phyloP scores from a whole-genome alignment of 345 rosid genomes.

The Mercurialis annua region DNA sequence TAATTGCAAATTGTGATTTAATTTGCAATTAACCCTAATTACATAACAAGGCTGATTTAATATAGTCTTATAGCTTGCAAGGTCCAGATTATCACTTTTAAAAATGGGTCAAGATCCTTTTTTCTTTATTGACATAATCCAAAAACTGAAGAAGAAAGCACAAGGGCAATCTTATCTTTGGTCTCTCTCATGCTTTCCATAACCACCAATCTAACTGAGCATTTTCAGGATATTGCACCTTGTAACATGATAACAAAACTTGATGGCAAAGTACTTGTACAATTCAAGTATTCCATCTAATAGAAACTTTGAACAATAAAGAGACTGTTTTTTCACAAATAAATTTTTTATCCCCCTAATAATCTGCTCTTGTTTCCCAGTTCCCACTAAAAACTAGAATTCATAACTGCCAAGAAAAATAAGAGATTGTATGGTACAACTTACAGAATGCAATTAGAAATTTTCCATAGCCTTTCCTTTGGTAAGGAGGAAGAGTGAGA shows the following conservation, averaged over 20 bases:
- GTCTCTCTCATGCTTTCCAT: not conserved
- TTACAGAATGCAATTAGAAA: slow-evolving; percentile 95
- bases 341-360: not conserved
- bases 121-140: too few species aligned
- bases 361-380: too few species aligned
- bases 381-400: too few species aligned
- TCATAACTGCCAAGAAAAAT: not conserved
- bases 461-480: slow-evolving; percentile 98
- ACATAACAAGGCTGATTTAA: not conserved
- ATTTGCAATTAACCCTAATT: too few species aligned
- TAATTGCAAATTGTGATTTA: not conserved
- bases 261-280: not conserved
- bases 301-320: not conserved
- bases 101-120: too few species aligned
- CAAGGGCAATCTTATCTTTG: not conserved
- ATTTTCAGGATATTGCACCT: not conserved
- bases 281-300: not conserved
- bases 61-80: not conserved
- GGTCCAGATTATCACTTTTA: too few species aligned
- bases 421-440: slow-evolving; percentile 21
- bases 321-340: not conserved
- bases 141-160: too few species aligned
- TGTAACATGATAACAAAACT: not conserved
- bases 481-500: slow-evolving; percentile 95
- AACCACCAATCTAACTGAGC: not conserved